phyloP scores from a whole-genome alignment of 768 basidiomycete species.

The Hydnomerulius pinastri region DNA sequence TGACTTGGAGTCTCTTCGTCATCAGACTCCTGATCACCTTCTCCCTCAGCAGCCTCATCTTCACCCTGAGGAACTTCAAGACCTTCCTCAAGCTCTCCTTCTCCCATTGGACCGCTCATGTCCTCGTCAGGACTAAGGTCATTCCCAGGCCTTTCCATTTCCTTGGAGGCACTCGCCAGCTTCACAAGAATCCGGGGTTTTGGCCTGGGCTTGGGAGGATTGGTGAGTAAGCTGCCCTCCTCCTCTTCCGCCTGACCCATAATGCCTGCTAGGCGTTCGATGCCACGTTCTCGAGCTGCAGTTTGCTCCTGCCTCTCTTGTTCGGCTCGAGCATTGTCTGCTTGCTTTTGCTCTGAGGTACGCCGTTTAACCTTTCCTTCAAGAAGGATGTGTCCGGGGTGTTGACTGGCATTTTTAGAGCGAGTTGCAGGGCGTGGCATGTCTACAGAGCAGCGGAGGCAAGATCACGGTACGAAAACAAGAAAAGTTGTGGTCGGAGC shows the following conservation, averaged over 20 bases:
- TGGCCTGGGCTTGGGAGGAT: background rate
- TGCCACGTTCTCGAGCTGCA: background rate
- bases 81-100: background rate
- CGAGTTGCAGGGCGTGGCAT: background rate
- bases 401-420: constrained; percentile 4
- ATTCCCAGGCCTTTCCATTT: too few relatives aligned
- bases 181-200: background rate
- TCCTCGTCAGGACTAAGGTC: too few relatives aligned
- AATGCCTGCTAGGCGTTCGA: background rate
- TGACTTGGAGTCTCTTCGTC: too few relatives aligned
- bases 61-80: too few relatives aligned
- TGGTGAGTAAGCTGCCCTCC: background rate
- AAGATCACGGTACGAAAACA: too few relatives aligned
- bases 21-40: too few relatives aligned
- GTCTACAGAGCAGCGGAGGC: background rate
- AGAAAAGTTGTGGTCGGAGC: background rate
- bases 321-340: background rate
- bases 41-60: too few relatives aligned
- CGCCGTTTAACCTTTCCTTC: background rate
- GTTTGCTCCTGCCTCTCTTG: background rate
- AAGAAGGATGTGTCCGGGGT: constrained; percentile 2
- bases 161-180: too few relatives aligned
- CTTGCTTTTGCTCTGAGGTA: constrained; percentile 4
- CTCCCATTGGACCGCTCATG: too few relatives aligned
- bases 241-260: background rate